Base-by-base conservation (phyloP, 345 rosid genomes). In the Citrus inodora region DNA sequence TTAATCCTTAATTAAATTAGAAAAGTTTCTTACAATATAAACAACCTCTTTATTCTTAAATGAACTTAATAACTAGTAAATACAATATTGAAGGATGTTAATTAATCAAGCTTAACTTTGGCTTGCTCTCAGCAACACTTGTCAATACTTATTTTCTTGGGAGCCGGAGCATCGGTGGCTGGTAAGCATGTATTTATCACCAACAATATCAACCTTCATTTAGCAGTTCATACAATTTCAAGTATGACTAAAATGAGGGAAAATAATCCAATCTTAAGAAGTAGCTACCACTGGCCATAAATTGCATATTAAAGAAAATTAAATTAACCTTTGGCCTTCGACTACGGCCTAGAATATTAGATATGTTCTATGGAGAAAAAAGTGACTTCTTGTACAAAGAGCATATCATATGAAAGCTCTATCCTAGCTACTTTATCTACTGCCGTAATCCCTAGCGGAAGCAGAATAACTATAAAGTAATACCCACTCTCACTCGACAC, bases 121-220 rank as follows among this genome's bases (percentile, higher is more conserved):
- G 79, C 51, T 56, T 59, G 66, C 81, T 80, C 94, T 98, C 98
- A 96, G 83, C 98, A 90, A 25, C 93, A 92, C 80, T 93, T 92
- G 83, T 92, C 94, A 78, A 94, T 93, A 21, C 95, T 92, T 46
- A 92, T 92, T 87, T 93, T 97, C 91, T 90, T 94, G 10, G 93
- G 92, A 82, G 92, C 90, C 7, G 93, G 92, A 82, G 92, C 91
- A 79, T 90, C 92, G 4, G 89, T 90, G 73, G 88, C 86, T 76
- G 88, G 85, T 78, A 88, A 68, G 61, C 98, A 97, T 92, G 85
- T 68, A 86, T 24, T 30, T 79, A 63, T 24, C n/a, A 68, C 30
- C 61, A 75, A 79, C 60, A 74, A 42, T 73, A 77, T 71, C 76
- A 76, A 65, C 33, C 67, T 22, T 48, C n/a, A 7, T 3, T 24